Percentiles rank a stretch among this genome's conserved stretches.
Conservation (phyloP, 139 green algal species). For the Monoraphidium neglectum region DNA sequence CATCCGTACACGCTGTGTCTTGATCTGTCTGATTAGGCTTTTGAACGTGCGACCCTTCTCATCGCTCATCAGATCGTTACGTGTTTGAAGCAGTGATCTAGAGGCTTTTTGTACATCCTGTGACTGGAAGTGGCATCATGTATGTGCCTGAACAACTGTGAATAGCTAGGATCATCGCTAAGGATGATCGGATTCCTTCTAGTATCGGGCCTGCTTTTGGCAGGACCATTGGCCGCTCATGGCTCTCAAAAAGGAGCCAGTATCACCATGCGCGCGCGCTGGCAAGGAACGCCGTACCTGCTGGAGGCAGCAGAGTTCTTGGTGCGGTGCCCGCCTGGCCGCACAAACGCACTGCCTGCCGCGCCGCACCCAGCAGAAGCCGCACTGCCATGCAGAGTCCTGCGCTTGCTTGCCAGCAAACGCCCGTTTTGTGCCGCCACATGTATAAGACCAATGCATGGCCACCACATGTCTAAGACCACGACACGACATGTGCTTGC, state of each 20-base stretch:
- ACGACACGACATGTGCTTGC: too few relatives aligned
- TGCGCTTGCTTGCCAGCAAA: too few relatives aligned
- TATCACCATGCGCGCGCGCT: slow-evolving; percentile 61
- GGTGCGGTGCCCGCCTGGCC: slow-evolving; percentile 32
- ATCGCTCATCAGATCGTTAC: neutral
- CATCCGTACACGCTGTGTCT: too few relatives aligned
- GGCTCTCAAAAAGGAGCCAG: slow-evolving; percentile 40
- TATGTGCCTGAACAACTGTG: neutral
- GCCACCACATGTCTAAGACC: too few relatives aligned
- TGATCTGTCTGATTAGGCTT: too few relatives aligned
- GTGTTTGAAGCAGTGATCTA: neutral
- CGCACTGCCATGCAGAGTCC: too few relatives aligned
- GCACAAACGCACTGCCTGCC: too few relatives aligned
- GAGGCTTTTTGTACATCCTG: neutral
- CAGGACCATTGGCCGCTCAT: neutral
- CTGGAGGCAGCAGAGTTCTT: slow-evolving; percentile 79
- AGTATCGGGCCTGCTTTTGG: neutral
- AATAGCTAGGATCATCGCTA: neutral
- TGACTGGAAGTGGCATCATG: too few relatives aligned
- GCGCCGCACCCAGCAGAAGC: too few relatives aligned
- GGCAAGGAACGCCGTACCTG: slow-evolving; percentile 58
- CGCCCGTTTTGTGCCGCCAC: too few relatives aligned
- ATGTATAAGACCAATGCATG: too few relatives aligned
- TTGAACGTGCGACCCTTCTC: too few relatives aligned
- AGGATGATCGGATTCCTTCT: slow-evolving; percentile 1